Evolutionary conservation across 108 stramenopile genomes (phyloP), one percentile per base, ranked within the genome.

Genomic region (Discostella pseudostelligera): DNA sequence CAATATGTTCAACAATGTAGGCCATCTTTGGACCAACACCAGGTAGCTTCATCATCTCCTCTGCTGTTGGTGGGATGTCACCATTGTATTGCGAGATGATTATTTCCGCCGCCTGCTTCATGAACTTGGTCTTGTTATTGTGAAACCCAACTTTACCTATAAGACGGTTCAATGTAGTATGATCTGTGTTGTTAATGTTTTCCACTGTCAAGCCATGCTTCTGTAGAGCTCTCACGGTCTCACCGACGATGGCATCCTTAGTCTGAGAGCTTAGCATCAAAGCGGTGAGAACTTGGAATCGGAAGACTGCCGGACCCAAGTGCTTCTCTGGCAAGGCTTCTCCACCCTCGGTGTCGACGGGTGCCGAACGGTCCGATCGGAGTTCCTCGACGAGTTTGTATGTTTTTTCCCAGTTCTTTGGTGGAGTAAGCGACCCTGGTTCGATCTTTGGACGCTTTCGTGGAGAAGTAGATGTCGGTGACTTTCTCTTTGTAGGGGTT

Each of bases 1-100:
- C 90, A 7, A 92, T 74, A 56, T 74, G 78, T 69, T 93, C 89
- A 19, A 94, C 80, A 68, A 96, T 87, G 28, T 79, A 89, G 0
- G 91, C 92, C 95, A 93, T 94, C 76, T 96, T 96, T 10, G 95
- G 95, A 20, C 95, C 95, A 11, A 96, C 83, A 16, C 95, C 95
- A 3, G 87, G 84, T 4, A 96, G 66, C 12, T 80, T 62, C 70
- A 92, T 87, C 64, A 96, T 76, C 37, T 83, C 80, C 12, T 77
- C 71, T 14, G 89, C 84, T 4, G 84, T 85, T 29, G 69, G 65
- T 21, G 95, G 95, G 50, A 96, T 92, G 55, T 93, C 90, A 14
- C 80, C 84, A 66, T 79, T 65, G 65, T 90, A 89, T 47, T 91
- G 48, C 0, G 66, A 54, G 11, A 76, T 45, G 19, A 94, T 60